Conservation (phyloP, 306 rosid genomes). For the Lathyrus tuberosus region DNA sequence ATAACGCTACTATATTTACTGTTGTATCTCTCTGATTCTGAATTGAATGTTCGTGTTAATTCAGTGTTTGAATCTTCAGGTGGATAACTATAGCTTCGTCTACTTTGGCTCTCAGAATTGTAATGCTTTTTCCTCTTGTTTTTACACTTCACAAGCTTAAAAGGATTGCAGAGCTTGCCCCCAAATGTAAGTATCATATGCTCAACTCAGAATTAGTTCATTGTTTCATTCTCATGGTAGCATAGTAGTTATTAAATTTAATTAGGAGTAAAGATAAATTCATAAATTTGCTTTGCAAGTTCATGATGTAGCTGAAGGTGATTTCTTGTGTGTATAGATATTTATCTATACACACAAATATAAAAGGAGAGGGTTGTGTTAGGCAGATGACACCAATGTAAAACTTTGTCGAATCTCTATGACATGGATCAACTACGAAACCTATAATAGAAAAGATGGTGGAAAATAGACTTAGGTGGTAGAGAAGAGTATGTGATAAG, state of each 20-base stretch:
- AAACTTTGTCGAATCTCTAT: too few relatives aligned
- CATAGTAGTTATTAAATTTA: conserved; percentile 11
- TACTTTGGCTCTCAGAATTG: conserved; percentile 70
- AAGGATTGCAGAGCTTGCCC: conserved; percentile 55
- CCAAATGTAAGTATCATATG: conserved; percentile 67
- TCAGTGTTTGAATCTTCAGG: conserved; percentile 52
- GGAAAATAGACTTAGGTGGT: too few relatives aligned
- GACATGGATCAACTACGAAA: too few relatives aligned
- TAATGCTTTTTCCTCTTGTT: conserved; percentile 59
- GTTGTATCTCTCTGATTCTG: conserved; percentile 1
- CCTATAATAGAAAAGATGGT: too few relatives aligned
- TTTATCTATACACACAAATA: too few relatives aligned
- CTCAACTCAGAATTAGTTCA: conserved; percentile 9
- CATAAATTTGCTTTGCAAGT: background rate
- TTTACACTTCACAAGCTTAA: conserved; percentile 66
- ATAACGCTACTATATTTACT: background rate
- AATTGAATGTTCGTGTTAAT: conserved; percentile 33
- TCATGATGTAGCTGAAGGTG: conserved; percentile 8
- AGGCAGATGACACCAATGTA: too few relatives aligned
- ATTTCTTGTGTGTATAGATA: background rate
- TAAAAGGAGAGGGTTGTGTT: too few relatives aligned
- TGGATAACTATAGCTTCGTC: conserved; percentile 75
- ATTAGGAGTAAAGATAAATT: background rate
- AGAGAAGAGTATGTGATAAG: too few relatives aligned
- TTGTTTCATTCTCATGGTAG: conserved; percentile 4